phyloP scores from a whole-genome alignment of 805 yeast species.

The Schwanniomyces vanrijiae region DNA sequence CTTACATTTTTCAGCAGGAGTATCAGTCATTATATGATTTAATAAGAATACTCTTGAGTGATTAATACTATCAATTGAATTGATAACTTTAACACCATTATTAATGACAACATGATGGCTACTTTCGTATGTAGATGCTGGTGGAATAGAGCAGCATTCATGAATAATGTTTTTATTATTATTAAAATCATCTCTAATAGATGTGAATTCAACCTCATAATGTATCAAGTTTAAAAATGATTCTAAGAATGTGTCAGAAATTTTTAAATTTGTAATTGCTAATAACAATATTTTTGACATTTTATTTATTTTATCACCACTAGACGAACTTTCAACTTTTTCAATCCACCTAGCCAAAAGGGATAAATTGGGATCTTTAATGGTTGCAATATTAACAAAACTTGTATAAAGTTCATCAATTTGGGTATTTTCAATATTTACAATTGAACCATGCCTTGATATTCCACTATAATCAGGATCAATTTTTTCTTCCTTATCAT shows the following conservation, averaged over 20 bases:
- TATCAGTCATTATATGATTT: constrained; percentile 27
- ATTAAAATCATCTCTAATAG: constrained; percentile 61
- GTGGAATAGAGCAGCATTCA: constrained; percentile 52
- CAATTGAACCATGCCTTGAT: constrained; percentile 15
- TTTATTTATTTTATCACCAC: constrained; percentile 18
- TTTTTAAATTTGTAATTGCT: constrained; percentile 61
- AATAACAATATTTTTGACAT: constrained; percentile 73
- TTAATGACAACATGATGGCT: constrained; percentile 37
- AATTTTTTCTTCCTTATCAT: not conserved
- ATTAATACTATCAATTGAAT: constrained; percentile 35
- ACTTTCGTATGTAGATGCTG: constrained; percentile 31
- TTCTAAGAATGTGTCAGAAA: constrained; percentile 61
- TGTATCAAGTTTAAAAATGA: constrained; percentile 45
- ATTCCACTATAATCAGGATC: constrained; percentile 1
- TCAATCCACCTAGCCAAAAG: constrained; percentile 40
- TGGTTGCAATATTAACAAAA: constrained; percentile 55
- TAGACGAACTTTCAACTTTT: constrained; percentile 29
- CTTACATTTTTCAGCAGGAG: constrained; percentile 13
- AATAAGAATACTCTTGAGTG: constrained; percentile 40
- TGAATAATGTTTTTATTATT: constrained; percentile 71
- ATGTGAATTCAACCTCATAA: constrained; percentile 56
- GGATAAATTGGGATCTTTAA: constrained; percentile 38
- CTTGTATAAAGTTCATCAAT: constrained; percentile 73
- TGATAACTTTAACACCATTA: constrained; percentile 42
- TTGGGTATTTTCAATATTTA: constrained; percentile 37